Evolutionary conservation across 73 alveolate species (phyloP), one percentile per base, ranked within the genome.

Genomic region (Paramecium sexaurelia): DNA sequence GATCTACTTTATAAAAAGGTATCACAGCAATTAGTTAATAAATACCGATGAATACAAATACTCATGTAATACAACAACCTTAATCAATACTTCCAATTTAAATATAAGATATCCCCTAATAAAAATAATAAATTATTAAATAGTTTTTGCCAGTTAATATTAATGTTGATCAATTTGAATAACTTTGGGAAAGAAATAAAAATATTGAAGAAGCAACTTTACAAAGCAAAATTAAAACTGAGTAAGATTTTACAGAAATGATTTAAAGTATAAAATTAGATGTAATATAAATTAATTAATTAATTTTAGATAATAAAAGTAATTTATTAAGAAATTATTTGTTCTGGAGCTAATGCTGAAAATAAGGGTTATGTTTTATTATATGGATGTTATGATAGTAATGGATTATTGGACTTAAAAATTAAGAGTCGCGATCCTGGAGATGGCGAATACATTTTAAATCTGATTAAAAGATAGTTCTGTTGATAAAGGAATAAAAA

Each of bases 331-430:
- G 94, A 88, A 66, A 68, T 88, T 22, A 88, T 88, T 17, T 41
- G 91, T 68, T 90, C 94, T 8, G 94, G 94, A 41, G 87, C 69
- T 26, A 88, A 88, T 69, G 83, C 75, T 19, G 68, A 56, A 26
- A 61, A 37, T 39, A 68, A 69, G 55, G 71, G 73, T 71, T n/a
- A 26, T 43, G 83, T 88, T 35, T 71, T 88, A 27, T 40, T 88
- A 19, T 88, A 88, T 88, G 94, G 94, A 6, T 68, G 57, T 33
- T 88, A 88, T 35, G 43, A 55, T 36, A 19, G 7, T n/a, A 37
- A 32, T 61, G 94, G 94, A 40, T 32, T 55, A 5, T 55, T 88
- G 29, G 69, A 75, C 17, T 41, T 88, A 9, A 68, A 75, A 40
- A 88, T 88, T 24, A 88, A 88, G 17, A 37, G 85, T 15, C 36